Percentiles rank a stretch among this genome's conserved stretches.
phyloP scores from a whole-genome alignment of 2,329 filamentous ascomycete genomes.

The Helotiales sp. region DNA sequence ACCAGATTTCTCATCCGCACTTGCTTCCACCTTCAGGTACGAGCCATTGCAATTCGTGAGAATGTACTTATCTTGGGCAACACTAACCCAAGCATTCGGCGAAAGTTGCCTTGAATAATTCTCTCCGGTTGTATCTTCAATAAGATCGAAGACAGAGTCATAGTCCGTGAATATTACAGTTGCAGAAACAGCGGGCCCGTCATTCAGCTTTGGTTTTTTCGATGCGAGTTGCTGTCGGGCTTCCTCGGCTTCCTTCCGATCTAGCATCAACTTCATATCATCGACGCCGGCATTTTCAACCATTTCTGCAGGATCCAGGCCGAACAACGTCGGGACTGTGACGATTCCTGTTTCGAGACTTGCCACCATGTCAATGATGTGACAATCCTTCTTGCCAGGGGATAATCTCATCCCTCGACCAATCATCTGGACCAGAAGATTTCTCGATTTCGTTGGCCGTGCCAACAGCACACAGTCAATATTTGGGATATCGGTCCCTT shows the following conservation, averaged over 20 bases:
- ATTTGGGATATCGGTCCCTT: constrained; percentile 97
- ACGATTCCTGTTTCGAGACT: constrained; percentile 83
- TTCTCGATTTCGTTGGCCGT: constrained; percentile 88
- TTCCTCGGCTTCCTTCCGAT: constrained; percentile 52
- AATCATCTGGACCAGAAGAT: constrained; percentile 96
- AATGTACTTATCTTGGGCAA: constrained; percentile 72
- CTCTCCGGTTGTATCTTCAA: constrained; percentile 81
- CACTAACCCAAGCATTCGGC: constrained; percentile 79
- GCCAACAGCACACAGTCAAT: constrained; percentile 92
- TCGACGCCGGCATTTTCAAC: constrained; percentile 68
- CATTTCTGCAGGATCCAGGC: constrained; percentile 82
- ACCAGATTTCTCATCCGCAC: constrained; percentile 33
- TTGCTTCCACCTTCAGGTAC: constrained; percentile 56
- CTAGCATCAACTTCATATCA: constrained; percentile 62
- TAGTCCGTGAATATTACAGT: constrained; percentile 80
- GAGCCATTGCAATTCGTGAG: constrained; percentile 70
- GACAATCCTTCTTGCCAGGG: constrained; percentile 82
- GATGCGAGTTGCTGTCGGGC: constrained; percentile 25
- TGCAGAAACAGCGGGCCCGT: constrained; percentile 16
- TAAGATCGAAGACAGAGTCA: constrained; percentile 86
- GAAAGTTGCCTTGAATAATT: constrained; percentile 79
- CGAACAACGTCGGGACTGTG: constrained; percentile 90
- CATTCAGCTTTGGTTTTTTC: neutral
- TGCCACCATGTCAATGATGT: constrained; percentile 95
- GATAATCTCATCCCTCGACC: constrained; percentile 88